A percentile compares a stretch with the other conserved stretches of the same genome.
These are phyloP conservation scores for Arxiozyma bovina DNA, from an alignment of 1,139 yeast genomes.

Conservation along the genomic window DNA sequence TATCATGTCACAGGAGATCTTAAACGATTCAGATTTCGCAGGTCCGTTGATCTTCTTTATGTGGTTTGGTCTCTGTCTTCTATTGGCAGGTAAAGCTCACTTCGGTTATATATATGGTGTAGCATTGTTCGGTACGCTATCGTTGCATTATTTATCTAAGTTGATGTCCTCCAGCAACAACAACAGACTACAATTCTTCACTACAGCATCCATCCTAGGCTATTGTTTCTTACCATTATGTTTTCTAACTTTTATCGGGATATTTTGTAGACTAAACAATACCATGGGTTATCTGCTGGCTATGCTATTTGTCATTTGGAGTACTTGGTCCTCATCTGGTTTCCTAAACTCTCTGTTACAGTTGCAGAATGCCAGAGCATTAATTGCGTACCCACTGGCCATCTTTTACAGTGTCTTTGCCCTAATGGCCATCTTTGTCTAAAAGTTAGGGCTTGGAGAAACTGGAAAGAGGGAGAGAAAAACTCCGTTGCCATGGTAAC, in stretches of 20 bases:
- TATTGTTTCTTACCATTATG: constrained; percentile 90
- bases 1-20: constrained; percentile 44
- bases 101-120: constrained; percentile 97
- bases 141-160: constrained; percentile 76
- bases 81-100: constrained; percentile 85
- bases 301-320: constrained; percentile 74
- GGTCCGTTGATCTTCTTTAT: constrained; percentile 91
- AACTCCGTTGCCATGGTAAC: not conserved
- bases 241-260: constrained; percentile 63
- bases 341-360: constrained; percentile 81
- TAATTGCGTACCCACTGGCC: constrained; percentile 89
- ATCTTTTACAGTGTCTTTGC: constrained; percentile 93
- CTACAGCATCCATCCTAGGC: constrained; percentile 76
- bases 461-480: too few species aligned
- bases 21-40: constrained; percentile 88
- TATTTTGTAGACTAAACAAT: constrained; percentile 62
- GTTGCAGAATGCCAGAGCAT: constrained; percentile 74
- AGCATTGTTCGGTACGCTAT: constrained; percentile 81
- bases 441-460: constrained; percentile 13
- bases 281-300: constrained; percentile 64
- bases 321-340: constrained; percentile 90
- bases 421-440: constrained; percentile 88
- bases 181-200: constrained; percentile 25
- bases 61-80: constrained; percentile 73
- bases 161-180: constrained; percentile 45